A percentile compares a stretch with the other conserved stretches of the same genome.
These are phyloP conservation scores for Aspergillus hiratsukae DNA, from an alignment of 2,329 filamentous ascomycete genomes.

Conservation along the genomic window DNA sequence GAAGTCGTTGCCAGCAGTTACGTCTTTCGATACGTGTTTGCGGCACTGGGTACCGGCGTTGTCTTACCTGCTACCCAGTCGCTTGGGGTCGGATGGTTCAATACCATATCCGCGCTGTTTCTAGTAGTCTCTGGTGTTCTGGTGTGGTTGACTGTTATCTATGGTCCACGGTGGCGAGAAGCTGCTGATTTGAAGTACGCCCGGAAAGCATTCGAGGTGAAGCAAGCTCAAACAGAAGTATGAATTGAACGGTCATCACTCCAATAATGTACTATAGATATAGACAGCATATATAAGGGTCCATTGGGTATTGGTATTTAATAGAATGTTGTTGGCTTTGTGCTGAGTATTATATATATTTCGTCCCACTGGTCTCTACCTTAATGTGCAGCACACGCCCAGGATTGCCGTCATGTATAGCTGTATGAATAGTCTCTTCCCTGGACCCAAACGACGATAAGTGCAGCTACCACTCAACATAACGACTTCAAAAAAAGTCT, in stretches of 20 bases:
- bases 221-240: conserved; percentile 1
- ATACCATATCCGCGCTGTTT: conserved; percentile 62
- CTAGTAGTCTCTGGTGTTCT: conserved; percentile 45
- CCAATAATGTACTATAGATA: background rate
- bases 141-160: conserved; percentile 48
- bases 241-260: background rate
- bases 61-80: conserved; percentile 69
- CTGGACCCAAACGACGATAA: background rate
- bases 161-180: conserved; percentile 51
- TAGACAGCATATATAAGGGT: background rate
- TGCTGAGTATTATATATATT: background rate
- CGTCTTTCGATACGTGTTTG: conserved; percentile 70
- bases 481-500: background rate
- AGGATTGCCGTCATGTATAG: background rate
- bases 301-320: background rate
- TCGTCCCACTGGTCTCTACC: background rate
- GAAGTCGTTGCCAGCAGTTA: conserved; percentile 81
- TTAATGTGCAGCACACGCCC: too few relatives aligned
- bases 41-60: conserved; percentile 64
- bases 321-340: background rate
- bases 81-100: conserved; percentile 79
- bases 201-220: conserved; percentile 27
- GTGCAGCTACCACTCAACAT: background rate
- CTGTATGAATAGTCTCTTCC: background rate
- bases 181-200: conserved; percentile 48